Conservation (phyloP, 2,329 filamentous ascomycete genomes). For the Aspergillus neoniger region DNA sequence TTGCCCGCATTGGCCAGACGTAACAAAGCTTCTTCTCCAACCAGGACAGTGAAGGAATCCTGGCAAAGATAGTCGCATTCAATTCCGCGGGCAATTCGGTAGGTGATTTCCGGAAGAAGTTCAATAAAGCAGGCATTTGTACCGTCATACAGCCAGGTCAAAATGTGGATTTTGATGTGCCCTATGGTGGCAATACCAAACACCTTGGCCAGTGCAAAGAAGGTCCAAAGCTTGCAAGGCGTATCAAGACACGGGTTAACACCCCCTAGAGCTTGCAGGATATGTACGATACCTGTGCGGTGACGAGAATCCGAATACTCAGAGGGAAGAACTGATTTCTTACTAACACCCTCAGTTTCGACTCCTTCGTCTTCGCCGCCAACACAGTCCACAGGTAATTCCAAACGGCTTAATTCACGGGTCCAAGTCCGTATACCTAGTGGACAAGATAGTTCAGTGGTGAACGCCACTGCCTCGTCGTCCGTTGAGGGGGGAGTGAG, state of each 20-base stretch:
- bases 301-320: conserved; percentile 69
- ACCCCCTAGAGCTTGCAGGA: conserved; percentile 61
- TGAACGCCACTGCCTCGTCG: conserved; percentile 62
- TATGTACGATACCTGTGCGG: conserved; percentile 62
- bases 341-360: conserved; percentile 11
- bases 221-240: conserved; percentile 66
- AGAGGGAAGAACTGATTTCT: conserved; percentile 23
- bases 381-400: conserved; percentile 44
- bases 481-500: conserved; percentile 64
- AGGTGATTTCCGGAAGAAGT: conserved; percentile 61
- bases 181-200: conserved; percentile 49
- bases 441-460: conserved; percentile 62
- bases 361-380: conserved; percentile 51
- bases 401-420: conserved; percentile 40
- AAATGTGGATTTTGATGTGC: conserved; percentile 49
- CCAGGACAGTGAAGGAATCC: conserved; percentile 61
- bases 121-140: conserved; percentile 64
- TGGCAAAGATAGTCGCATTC: conserved; percentile 37
- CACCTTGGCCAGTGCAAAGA: conserved; percentile 63
- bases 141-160: conserved; percentile 60
- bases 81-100: conserved; percentile 56
- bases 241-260: conserved; percentile 61
- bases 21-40: conserved; percentile 62
- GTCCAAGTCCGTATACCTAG: conserved; percentile 60
- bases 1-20: conserved; percentile 29